Conservation (phyloP, 129 eudicot species). For the Scalesia atractyloides region DNA sequence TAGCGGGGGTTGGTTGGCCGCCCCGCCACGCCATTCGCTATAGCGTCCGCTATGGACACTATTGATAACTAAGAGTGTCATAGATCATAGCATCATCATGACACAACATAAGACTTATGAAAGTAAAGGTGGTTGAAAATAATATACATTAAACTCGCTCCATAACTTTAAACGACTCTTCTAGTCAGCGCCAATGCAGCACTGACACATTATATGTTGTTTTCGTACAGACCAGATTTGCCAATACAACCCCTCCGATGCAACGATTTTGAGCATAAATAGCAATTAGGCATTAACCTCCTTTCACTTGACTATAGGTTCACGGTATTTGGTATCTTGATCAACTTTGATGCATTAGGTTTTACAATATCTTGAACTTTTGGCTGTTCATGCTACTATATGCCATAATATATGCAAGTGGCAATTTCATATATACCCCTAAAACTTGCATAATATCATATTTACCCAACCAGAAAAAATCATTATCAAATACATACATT, state of each 20-base stretch:
- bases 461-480: no score
- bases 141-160: not conserved
- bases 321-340: not conserved
- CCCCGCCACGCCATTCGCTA: no score
- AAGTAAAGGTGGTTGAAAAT: not conserved
- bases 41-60: no score
- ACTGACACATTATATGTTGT: conserved; percentile 4
- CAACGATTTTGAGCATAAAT: not conserved
- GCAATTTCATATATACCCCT: no score
- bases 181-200: not conserved
- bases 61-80: no score
- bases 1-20: no score
- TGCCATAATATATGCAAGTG: not conserved
- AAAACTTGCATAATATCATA: no score
- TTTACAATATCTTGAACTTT: conserved; percentile 12
- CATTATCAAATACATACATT: no score
- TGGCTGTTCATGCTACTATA: conserved; percentile 5
- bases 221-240: not conserved
- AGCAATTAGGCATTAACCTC: not conserved
- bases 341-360: not conserved
- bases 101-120: not conserved
- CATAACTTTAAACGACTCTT: not conserved
- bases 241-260: not conserved
- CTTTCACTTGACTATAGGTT: not conserved
- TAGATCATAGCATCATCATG: conserved; percentile 15